These are phyloP conservation scores for Talaromyces nanjingensis DNA, from an alignment of 495 filamentous ascomycete genomes.

Conservation along the genomic window DNA sequence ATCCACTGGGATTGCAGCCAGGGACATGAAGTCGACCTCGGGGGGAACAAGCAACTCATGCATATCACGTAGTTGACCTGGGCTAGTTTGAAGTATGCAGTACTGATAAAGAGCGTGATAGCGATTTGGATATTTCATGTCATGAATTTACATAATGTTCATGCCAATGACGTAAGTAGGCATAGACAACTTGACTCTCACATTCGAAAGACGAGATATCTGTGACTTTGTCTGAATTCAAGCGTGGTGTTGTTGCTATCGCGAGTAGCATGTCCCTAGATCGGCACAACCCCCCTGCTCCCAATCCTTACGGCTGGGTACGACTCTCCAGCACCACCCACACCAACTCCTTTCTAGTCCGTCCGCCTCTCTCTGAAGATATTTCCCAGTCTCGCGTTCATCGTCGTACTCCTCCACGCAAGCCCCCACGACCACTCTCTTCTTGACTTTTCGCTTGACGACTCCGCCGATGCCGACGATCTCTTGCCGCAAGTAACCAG, in stretches of 20 bases:
- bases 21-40: neutral
- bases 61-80: neutral
- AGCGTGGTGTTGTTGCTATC: neutral
- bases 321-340: conserved; percentile 43
- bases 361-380: conserved; percentile 59
- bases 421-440: conserved; percentile 67
- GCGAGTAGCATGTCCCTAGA: neutral
- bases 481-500: conserved; percentile 75
- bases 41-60: neutral
- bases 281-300: neutral
- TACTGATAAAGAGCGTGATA: neutral
- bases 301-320: conserved; percentile 17
- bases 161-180: neutral
- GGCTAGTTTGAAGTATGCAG: neutral
- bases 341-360: conserved; percentile 43
- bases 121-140: neutral
- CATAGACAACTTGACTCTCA: neutral
- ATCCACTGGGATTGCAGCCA: neutral
- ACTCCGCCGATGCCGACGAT: conserved; percentile 81
- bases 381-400: conserved; percentile 54
- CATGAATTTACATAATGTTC: neutral
- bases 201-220: neutral
- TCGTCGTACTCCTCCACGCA: conserved; percentile 79
- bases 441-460: conserved; percentile 74
- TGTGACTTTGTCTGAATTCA: neutral